A percentile compares a stretch with the other conserved stretches of the same genome.
These are phyloP conservation scores for Verticillium longisporum DNA, from an alignment of 2,329 filamentous ascomycete genomes.

Conservation along the genomic window DNA sequence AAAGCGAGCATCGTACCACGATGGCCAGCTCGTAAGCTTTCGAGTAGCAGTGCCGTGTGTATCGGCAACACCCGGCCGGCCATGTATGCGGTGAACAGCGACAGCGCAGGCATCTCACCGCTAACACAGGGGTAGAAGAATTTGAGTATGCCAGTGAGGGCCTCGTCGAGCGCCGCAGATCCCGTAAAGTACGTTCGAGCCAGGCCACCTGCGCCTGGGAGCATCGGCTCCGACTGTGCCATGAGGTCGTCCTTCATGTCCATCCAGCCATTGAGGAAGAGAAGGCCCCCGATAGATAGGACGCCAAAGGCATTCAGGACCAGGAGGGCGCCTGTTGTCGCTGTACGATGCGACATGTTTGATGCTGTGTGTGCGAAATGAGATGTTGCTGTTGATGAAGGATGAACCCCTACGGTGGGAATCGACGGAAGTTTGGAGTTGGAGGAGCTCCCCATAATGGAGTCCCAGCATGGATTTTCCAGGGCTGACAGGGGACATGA, in stretches of 20 bases:
- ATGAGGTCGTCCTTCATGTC: background rate
- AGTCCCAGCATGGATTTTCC: background rate
- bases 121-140: constrained; percentile 12
- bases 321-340: background rate
- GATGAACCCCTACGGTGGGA: background rate
- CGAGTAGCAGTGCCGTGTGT: constrained; percentile 12
- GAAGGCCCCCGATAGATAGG: background rate
- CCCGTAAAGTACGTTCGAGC: constrained; percentile 10
- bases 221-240: background rate
- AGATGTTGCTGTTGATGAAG: background rate
- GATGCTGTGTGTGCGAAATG: background rate
- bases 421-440: background rate
- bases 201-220: background rate
- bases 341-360: background rate
- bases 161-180: constrained; percentile 9
- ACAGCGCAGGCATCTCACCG: constrained; percentile 7
- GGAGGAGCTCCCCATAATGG: background rate
- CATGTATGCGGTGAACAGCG: constrained; percentile 14
- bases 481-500: background rate
- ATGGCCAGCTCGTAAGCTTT: constrained; percentile 13
- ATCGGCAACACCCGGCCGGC: constrained; percentile 13
- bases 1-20: constrained; percentile 11
- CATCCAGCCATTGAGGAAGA: background rate
- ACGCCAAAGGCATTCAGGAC: background rate
- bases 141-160: constrained; percentile 10